These are phyloP conservation scores for Cytidiella melzeri DNA, from an alignment of 768 basidiomycete genomes.

Conservation along the genomic window DNA sequence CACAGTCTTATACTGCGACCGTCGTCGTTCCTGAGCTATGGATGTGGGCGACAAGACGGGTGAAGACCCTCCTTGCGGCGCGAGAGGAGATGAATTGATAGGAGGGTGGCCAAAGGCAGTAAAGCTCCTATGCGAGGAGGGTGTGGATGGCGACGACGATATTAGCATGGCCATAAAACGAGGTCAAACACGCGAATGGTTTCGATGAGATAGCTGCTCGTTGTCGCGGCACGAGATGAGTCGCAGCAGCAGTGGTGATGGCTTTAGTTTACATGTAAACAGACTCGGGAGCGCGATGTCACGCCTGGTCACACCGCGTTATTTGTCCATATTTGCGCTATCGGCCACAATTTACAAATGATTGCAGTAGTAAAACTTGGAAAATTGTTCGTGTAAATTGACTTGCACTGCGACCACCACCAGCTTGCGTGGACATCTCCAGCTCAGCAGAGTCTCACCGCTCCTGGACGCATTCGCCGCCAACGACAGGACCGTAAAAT, in stretches of 20 bases:
- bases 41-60: conserved; percentile 40
- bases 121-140: conserved; percentile 1
- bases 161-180: background rate
- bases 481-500: too few relatives aligned
- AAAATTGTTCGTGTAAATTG: too few relatives aligned
- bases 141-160: conserved; percentile 9
- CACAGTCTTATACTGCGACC: conserved; percentile 47
- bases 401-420: too few relatives aligned
- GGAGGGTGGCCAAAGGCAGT: conserved; percentile 1
- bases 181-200: background rate
- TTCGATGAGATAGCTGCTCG: too few relatives aligned
- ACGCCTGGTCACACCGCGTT: conserved; percentile 1
- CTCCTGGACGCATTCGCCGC: too few relatives aligned
- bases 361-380: too few relatives aligned
- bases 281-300: background rate
- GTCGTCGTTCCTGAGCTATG: conserved; percentile 42
- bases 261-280: too few relatives aligned
- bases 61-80: conserved; percentile 28
- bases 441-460: too few relatives aligned
- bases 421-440: too few relatives aligned
- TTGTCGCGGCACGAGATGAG: too few relatives aligned
- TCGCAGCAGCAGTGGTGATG: too few relatives aligned
- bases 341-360: too few relatives aligned
- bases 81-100: conserved; percentile 43
- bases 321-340: background rate